Percentiles rank a stretch among this genome's conserved stretches.
phyloP scores from a whole-genome alignment of 805 yeast genomes.

The Hanseniaspora thailandica region DNA sequence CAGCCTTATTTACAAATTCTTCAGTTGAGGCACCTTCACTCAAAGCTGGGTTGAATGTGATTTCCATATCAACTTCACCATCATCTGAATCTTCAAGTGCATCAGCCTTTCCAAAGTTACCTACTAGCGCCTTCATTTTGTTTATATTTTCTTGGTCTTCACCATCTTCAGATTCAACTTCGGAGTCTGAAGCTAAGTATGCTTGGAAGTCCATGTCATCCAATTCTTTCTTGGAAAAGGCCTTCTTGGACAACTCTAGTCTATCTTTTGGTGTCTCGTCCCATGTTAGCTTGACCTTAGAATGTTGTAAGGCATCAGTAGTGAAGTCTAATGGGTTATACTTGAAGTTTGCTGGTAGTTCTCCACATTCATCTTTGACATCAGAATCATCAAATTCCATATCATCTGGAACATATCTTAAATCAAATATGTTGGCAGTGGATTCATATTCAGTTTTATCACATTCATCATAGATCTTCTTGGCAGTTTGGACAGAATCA shows the following conservation, averaged over 20 bases:
- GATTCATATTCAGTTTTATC: constrained; percentile 95
- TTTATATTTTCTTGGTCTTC: constrained; percentile 33
- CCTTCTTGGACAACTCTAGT: constrained; percentile 57
- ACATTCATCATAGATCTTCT: constrained; percentile 66
- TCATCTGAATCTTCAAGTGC: constrained; percentile 34
- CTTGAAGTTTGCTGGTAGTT: constrained; percentile 46
- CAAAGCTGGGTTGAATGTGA: constrained; percentile 85
- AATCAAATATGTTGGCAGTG: constrained; percentile 85
- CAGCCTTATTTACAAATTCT: constrained; percentile 23
- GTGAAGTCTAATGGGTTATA: constrained; percentile 74
- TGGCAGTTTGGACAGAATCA: constrained; percentile 60
- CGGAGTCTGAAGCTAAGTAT: constrained; percentile 73
- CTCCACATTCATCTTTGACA: constrained; percentile 60
- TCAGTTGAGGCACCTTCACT: constrained; percentile 28
- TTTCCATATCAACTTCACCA: constrained; percentile 80
- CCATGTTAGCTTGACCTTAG: constrained; percentile 94
- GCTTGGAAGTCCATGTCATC: constrained; percentile 89
- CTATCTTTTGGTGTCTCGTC: constrained; percentile 96
- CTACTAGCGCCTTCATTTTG: constrained; percentile 52
- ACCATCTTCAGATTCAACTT: constrained; percentile 34
- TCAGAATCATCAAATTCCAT: constrained; percentile 67
- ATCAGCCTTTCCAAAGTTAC: constrained; percentile 27
- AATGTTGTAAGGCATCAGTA: constrained; percentile 91
- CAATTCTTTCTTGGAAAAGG: constrained; percentile 77
- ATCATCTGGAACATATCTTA: constrained; percentile 85